A percentile compares a stretch with the other conserved stretches of the same genome.
phyloP scores from a whole-genome alignment of 1,284 basidiomycete species.

The Microbotryum lychnidis-dioicae region DNA sequence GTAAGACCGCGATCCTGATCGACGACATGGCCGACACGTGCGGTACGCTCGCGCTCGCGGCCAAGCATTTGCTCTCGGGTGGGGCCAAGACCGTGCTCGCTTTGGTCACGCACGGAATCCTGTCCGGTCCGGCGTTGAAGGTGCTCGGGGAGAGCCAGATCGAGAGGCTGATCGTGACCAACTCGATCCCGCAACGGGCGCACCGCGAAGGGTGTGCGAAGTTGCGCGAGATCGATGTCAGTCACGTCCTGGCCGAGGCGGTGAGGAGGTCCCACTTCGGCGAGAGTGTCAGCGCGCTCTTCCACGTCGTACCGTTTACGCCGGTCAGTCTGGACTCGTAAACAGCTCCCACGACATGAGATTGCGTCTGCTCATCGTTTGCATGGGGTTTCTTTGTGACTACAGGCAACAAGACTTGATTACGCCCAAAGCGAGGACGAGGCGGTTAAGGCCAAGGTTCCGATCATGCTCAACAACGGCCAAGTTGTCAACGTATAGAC shows the following conservation, averaged over 20 bases:
- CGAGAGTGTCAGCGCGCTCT: slow-evolving; percentile 18
- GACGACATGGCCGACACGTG: slow-evolving; percentile 99
- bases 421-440: slow-evolving; percentile 6
- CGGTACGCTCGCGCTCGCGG: slow-evolving; percentile 89
- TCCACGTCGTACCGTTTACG: slow-evolving; percentile 3
- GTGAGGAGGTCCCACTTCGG: slow-evolving; percentile 66
- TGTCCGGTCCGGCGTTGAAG: slow-evolving; percentile 59
- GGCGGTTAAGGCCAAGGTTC: background rate
- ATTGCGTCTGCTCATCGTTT: background rate
- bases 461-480: background rate
- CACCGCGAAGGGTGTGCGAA: slow-evolving; percentile 71
- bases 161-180: slow-evolving; percentile 95
- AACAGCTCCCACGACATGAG: no score
- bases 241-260: slow-evolving; percentile 90
- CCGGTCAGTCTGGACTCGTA: background rate
- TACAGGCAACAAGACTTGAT: background rate
- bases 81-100: slow-evolving; percentile 81
- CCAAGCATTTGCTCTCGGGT: slow-evolving; percentile 78
- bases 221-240: slow-evolving; percentile 94
- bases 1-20: slow-evolving; percentile 93
- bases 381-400: background rate
- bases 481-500: background rate
- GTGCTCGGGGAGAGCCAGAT: slow-evolving; percentile 45
- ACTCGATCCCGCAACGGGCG: slow-evolving; percentile 84
- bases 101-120: slow-evolving; percentile 95